Conservation (phyloP, 768 basidiomycete genomes). For the Rhodotorula babjevae region DNA sequence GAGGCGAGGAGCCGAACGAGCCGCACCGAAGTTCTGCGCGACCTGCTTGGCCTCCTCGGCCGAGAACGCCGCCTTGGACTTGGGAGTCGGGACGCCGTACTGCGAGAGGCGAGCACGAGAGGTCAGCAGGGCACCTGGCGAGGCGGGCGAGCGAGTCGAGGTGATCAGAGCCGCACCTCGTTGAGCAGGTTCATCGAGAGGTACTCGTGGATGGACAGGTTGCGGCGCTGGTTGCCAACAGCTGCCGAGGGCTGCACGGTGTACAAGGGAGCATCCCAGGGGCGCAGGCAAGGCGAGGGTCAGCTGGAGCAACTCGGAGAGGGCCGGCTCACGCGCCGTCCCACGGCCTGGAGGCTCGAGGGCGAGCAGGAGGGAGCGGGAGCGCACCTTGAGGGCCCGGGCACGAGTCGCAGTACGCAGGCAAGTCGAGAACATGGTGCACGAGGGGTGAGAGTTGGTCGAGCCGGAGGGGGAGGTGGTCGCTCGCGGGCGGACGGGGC, state of each 20-base stretch:
- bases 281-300: neutral
- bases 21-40: conserved; percentile 78
- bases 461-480: no score
- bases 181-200: conserved; percentile 93
- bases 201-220: conserved; percentile 86
- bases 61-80: conserved; percentile 77
- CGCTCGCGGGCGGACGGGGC: no score
- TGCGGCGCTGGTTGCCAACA: conserved; percentile 36
- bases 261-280: neutral
- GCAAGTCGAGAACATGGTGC: conserved; percentile 27
- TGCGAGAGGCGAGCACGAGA: conserved; percentile 46
- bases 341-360: neutral
- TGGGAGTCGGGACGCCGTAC: conserved; percentile 95
- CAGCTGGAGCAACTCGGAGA: conserved; percentile 3
- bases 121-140: neutral
- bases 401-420: conserved; percentile 23
- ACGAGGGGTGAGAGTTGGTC: neutral
- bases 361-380: no score
- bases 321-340: conserved; percentile 1
- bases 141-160: no score
- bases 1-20: no score
- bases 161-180: conserved; percentile 57
- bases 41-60: conserved; percentile 84
- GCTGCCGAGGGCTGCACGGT: conserved; percentile 4
- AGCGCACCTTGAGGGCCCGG: conserved; percentile 27